A percentile compares a stretch with the other conserved stretches of the same genome.
Evolutionary conservation across 2,329 filamentous ascomycete species (phyloP).

Genomic region (Diaporthe eres): DNA sequence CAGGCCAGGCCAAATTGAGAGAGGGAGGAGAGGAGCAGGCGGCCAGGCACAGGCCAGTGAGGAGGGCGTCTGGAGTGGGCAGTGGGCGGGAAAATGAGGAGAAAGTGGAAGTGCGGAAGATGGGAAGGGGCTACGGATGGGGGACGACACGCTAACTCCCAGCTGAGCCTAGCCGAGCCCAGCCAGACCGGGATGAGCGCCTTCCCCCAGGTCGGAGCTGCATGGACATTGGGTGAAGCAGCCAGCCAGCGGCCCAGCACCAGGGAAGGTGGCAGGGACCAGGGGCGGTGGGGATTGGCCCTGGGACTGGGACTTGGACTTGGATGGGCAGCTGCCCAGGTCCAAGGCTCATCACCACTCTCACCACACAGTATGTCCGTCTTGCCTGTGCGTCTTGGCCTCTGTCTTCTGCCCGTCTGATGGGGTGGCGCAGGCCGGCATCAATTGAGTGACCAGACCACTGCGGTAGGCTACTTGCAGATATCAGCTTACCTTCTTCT

Average conservation of each 20-base stretch:
- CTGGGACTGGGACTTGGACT: neutral
- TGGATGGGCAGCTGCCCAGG: slow-evolving; percentile 7
- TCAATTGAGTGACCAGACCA: slow-evolving; percentile 4
- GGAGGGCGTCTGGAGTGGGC: slow-evolving; percentile 31
- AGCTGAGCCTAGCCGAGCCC: slow-evolving; percentile 28
- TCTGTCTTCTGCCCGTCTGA: neutral
- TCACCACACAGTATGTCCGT: slow-evolving; percentile 19
- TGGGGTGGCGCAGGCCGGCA: slow-evolving; percentile 11
- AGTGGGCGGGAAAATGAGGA: slow-evolving; percentile 40
- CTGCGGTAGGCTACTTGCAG: too few species aligned
- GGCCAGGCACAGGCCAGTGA: slow-evolving; percentile 14
- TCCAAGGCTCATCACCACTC: slow-evolving; percentile 6
- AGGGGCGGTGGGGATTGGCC: neutral
- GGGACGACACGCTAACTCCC: slow-evolving; percentile 13
- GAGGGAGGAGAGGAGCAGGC: slow-evolving; percentile 7
- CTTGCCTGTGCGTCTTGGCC: neutral
- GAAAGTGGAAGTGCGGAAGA: slow-evolving; percentile 36
- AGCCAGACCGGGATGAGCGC: slow-evolving; percentile 25
- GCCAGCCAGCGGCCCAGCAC: slow-evolving; percentile 20
- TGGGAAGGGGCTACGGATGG: slow-evolving; percentile 33
- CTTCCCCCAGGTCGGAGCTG: slow-evolving; percentile 31
- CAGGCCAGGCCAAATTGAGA: slow-evolving; percentile 14
- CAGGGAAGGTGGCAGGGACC: slow-evolving; percentile 1
- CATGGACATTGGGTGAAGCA: slow-evolving; percentile 14
- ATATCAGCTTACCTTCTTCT: slow-evolving; percentile 14